Conservation (phyloP, 164 flowering plant genomes). For the Umbellularia californica region DNA sequence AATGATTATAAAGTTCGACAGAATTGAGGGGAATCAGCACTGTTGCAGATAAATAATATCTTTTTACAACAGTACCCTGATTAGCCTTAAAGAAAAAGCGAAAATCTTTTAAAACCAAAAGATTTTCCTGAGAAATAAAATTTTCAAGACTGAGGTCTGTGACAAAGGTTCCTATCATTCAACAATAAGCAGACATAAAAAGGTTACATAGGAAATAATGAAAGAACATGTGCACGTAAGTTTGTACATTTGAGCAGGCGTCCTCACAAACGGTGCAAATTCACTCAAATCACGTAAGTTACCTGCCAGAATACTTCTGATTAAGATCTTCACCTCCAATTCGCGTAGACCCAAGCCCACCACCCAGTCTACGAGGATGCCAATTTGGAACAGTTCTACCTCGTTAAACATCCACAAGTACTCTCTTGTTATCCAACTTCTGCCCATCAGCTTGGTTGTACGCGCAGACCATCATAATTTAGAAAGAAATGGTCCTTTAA, state of each 20-base stretch:
- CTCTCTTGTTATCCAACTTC: constrained; percentile 92
- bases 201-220: too few species aligned
- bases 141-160: too few species aligned
- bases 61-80: too few species aligned
- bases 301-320: constrained; percentile 81
- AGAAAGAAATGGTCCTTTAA: background rate
- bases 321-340: constrained; percentile 89
- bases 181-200: too few species aligned
- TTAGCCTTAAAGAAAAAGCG: too few species aligned
- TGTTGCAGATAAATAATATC: too few species aligned
- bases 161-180: too few species aligned
- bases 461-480: constrained; percentile 28
- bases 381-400: constrained; percentile 99
- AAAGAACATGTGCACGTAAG: background rate
- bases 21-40: too few species aligned
- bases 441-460: constrained; percentile 99
- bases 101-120: too few species aligned
- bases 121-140: too few species aligned
- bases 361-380: constrained; percentile 98
- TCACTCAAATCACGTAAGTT: constrained; percentile 8
- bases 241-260: background rate
- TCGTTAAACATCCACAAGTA: constrained; percentile 87
- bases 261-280: background rate
- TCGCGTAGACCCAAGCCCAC: constrained; percentile 95
- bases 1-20: too few species aligned